A percentile compares a stretch with the other conserved stretches of the same genome.
phyloP scores from a whole-genome alignment of 768 basidiomycete species.

The Daedalea quercina region DNA sequence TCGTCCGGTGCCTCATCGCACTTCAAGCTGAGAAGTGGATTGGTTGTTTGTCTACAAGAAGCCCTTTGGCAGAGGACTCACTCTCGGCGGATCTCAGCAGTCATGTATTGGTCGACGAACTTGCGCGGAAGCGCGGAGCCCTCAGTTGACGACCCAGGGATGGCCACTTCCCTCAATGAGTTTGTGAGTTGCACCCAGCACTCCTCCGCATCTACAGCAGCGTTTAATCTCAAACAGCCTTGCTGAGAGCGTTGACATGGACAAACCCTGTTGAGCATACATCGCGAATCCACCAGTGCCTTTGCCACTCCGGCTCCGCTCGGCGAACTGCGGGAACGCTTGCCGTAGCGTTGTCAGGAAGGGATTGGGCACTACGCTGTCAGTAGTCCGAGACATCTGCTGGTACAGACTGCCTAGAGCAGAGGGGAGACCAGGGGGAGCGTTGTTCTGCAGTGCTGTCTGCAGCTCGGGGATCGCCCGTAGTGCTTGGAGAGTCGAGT shows the following conservation, averaged over 20 bases:
- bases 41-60: no score
- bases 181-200: slow-evolving; percentile 76
- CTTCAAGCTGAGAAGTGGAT: slow-evolving; percentile 44
- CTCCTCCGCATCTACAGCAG: slow-evolving; percentile 72
- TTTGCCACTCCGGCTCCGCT: slow-evolving; percentile 40
- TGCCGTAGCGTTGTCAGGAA: slow-evolving; percentile 71
- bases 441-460: slow-evolving; percentile 52
- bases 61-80: slow-evolving; percentile 28
- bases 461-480: slow-evolving; percentile 89
- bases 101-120: slow-evolving; percentile 79
- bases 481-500: slow-evolving; percentile 90
- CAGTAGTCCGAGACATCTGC: slow-evolving; percentile 70
- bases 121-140: slow-evolving; percentile 34
- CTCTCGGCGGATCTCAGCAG: slow-evolving; percentile 73
- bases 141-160: slow-evolving; percentile 20
- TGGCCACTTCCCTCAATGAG: slow-evolving; percentile 61
- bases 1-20: slow-evolving; percentile 85
- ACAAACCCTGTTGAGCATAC: slow-evolving; percentile 75
- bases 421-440: slow-evolving; percentile 28
- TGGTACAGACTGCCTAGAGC: slow-evolving; percentile 63
- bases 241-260: no score
- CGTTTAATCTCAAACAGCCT: neutral
- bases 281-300: slow-evolving; percentile 46
- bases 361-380: slow-evolving; percentile 58
- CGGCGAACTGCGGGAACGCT: slow-evolving; percentile 88